Conservation (phyloP, 2,329 filamentous ascomycete species). For the Fusarium mangiferae region DNA sequence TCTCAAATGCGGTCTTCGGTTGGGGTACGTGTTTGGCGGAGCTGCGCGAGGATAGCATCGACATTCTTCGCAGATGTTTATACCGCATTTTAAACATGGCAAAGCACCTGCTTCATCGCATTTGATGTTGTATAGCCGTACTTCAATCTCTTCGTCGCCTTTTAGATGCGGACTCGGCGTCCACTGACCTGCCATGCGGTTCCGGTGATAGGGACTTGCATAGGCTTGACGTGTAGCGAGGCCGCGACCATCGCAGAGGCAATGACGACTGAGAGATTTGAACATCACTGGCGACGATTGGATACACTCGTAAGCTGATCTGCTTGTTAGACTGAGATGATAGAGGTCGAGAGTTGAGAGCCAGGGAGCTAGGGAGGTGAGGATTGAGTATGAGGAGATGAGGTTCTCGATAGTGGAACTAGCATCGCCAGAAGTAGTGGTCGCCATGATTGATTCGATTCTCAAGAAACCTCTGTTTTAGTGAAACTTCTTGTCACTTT, state of each 20-base stretch:
- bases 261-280: not conserved
- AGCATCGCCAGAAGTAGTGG: rapidly evolving
- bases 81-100: conserved; percentile 23
- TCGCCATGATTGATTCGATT: not conserved
- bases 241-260: conserved; percentile 30
- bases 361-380: conserved; percentile 20
- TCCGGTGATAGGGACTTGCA: not conserved
- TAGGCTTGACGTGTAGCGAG: conserved; percentile 15
- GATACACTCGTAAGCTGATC: not conserved
- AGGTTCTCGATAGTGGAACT: not conserved
- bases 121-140: conserved; percentile 13
- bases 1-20: conserved; percentile 24
- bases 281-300: conserved; percentile 1
- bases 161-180: not conserved
- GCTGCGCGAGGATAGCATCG: conserved; percentile 22
- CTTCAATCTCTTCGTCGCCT: conserved; percentile 21
- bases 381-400: conserved; percentile 26
- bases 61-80: conserved; percentile 38
- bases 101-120: conserved; percentile 24
- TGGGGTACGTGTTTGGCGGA: not conserved
- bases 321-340: conserved; percentile 15
- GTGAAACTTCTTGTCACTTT: too few species aligned
- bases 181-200: not conserved
- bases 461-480: not conserved
- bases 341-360: conserved; percentile 30